Percentiles rank a stretch among this genome's conserved stretches.
Conservation (phyloP, 2,329 filamentous ascomycete genomes). For the Ascochyta lentis region DNA sequence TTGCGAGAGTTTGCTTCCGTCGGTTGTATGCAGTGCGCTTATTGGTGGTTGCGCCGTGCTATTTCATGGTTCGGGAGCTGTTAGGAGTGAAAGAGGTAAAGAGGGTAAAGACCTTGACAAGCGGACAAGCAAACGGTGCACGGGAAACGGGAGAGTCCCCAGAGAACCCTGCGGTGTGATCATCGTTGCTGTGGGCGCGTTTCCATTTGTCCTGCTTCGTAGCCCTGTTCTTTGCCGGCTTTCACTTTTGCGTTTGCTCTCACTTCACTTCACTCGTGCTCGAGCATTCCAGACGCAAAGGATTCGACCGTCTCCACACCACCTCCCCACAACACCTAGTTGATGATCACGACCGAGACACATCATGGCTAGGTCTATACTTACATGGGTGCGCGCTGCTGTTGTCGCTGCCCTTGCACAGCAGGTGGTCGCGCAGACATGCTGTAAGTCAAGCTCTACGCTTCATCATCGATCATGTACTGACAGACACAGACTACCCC, state of each 20-base stretch:
- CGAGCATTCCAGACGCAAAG: constrained; percentile 15
- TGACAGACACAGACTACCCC: constrained; percentile 43
- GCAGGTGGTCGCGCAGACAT: constrained; percentile 34
- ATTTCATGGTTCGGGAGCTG: constrained; percentile 12
- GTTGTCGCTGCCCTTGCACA: constrained; percentile 23
- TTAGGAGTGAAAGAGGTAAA: constrained; percentile 10
- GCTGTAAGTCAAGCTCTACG: constrained; percentile 32
- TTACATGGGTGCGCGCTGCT: constrained; percentile 30
- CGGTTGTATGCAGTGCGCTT: constrained; percentile 1
- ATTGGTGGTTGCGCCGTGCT: constrained; percentile 12
- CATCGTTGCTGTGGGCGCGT: constrained; percentile 10
- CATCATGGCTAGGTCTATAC: constrained; percentile 25
- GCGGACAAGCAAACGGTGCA: constrained; percentile 10
- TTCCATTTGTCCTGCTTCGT: constrained; percentile 13
- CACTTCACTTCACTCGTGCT: constrained; percentile 13
- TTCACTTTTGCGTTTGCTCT: background rate
- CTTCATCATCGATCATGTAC: background rate
- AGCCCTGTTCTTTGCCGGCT: constrained; percentile 10
- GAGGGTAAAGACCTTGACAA: constrained; percentile 6
- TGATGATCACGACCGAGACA: constrained; percentile 9
- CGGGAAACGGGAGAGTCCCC: constrained; percentile 13
- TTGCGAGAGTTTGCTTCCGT: constrained; percentile 4
- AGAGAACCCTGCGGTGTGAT: constrained; percentile 14
- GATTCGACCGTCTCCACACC: constrained; percentile 7
- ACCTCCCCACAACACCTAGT: constrained; percentile 1